Evolutionary conservation across 106 monocot species (phyloP), one percentile per base, ranked within the genome.

Genomic region (Allium sativum): DNA sequence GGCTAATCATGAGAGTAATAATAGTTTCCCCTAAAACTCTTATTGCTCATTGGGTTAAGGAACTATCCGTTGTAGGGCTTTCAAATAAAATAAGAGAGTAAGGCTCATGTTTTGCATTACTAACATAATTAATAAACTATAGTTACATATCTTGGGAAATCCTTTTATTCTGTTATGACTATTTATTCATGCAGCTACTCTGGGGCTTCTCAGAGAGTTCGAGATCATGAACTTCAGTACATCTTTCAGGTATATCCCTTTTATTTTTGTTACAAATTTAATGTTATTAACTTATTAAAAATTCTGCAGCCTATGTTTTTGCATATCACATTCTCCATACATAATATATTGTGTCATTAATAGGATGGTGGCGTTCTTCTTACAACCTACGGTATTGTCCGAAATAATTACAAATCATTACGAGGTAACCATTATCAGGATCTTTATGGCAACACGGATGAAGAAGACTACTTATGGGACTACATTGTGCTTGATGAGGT

Each of bases 21-120:
- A 71, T 98, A 74, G 88, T 98, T 18, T 75, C 92, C 11, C 96
- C 96, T 14, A 98, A 98, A 77, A 98, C 96, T 44, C 96, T 98
- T 70, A 71, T 92, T 42, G 63, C 53, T 67, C 96, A 98, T 42
- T 98, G 96, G 96, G 76, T 67, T 67, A 98, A 92, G 62, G 96
- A 98, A 68, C 55, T 98, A 12, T 80, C 96, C 42, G 71, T 87
- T 70, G 96, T 98, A 45, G 92, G 96, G 52, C 77, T 98, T 12
- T 66, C 78, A 41, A 44, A 72, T 9, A 78, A 66, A 74, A 80
- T 84, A 45, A 84, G 84, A 73, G 91, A 98, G 96, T 98, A 55
- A 74, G 79, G 48, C 20, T 47, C 46, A 50, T 20, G 43, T 41
- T 61, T 44, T n/a, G n/a, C n/a, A n/a, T n/a, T n/a, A n/a, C n/a